These are phyloP conservation scores for Astrephomene gubernaculifera DNA, from an alignment of 139 green algal species.

Conservation along the genomic window DNA sequence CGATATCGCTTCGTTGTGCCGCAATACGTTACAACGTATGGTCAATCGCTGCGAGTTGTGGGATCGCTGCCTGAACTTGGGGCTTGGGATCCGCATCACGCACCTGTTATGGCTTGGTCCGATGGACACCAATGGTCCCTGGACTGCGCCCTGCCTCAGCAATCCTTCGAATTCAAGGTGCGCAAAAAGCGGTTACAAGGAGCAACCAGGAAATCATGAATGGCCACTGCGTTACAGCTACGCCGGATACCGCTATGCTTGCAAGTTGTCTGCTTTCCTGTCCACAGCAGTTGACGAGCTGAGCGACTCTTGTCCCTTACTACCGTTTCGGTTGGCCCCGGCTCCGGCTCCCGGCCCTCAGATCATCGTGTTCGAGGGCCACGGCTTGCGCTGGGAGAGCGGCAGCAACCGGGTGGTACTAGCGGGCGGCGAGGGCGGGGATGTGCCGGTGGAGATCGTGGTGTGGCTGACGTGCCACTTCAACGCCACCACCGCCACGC, in stretches of 20 bases:
- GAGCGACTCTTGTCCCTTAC: no score
- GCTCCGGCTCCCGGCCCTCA: no score
- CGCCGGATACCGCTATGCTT: no score
- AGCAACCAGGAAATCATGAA: no score
- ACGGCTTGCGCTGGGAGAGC: slow-evolving; percentile 14
- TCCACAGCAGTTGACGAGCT: no score
- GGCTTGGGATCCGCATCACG: not conserved
- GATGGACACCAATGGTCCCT: slow-evolving; percentile 32
- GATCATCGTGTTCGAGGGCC: slow-evolving; percentile 23
- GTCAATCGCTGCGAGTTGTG: slow-evolving; percentile 4
- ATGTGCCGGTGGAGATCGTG: slow-evolving; percentile 27
- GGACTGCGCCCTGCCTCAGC: slow-evolving; percentile 4
- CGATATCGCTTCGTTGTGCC: slow-evolving; percentile 36
- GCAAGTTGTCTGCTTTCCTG: no score
- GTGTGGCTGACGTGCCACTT: slow-evolving; percentile 38
- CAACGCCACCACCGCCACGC: slow-evolving; percentile 1
- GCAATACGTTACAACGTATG: slow-evolving; percentile 10
- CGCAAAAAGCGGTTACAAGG: no score
- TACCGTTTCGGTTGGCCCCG: no score
- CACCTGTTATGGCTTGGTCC: not conserved
- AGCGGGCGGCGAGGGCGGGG: not conserved
- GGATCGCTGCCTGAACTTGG: slow-evolving; percentile 28
- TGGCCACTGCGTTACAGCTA: no score
- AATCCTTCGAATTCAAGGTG: slow-evolving; percentile 38
- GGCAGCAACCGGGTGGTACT: slow-evolving; percentile 31